Percentiles rank a stretch among this genome's conserved stretches.
Conservation (phyloP, 2,329 filamentous ascomycete species). For the Colletotrichum shisoi region DNA sequence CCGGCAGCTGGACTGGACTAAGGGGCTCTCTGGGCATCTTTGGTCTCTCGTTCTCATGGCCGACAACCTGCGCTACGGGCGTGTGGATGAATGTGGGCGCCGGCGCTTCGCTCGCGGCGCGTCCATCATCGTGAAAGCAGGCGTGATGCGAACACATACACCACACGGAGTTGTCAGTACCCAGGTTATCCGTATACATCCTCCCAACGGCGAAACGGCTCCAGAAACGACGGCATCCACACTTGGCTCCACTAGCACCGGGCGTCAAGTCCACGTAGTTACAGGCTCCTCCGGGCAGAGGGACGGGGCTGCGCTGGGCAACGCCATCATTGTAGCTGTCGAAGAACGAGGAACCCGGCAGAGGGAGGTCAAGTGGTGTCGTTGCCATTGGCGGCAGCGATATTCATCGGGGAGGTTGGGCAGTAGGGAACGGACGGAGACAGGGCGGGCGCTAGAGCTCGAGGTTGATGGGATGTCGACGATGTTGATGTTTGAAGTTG, state of each 20-base stretch:
- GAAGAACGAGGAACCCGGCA: constrained; percentile 58
- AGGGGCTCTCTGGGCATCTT: constrained; percentile 59
- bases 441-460: constrained; percentile 31
- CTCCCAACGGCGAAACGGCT: constrained; percentile 52
- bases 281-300: constrained; percentile 62
- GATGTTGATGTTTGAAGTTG: constrained; percentile 13
- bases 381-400: constrained; percentile 60
- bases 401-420: constrained; percentile 46
- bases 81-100: constrained; percentile 15
- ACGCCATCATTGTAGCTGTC: constrained; percentile 63
- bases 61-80: constrained; percentile 44
- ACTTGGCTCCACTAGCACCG: constrained; percentile 61
- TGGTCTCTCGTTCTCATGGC: constrained; percentile 64
- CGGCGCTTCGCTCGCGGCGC: constrained; percentile 44
- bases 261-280: constrained; percentile 65
- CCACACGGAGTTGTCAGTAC: constrained; percentile 57
- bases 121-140: constrained; percentile 65
- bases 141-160: constrained; percentile 72
- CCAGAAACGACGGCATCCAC: constrained; percentile 70
- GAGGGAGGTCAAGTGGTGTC: constrained; percentile 57
- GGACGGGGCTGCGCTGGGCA: constrained; percentile 44
- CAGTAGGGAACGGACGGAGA: constrained; percentile 40
- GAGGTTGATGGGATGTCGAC: constrained; percentile 40
- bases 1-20: constrained; percentile 60
- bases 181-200: constrained; percentile 46